These are phyloP conservation scores for Schizosaccharomyces japonicus DNA, from an alignment of 805 yeast species.

Conservation along the genomic window DNA sequence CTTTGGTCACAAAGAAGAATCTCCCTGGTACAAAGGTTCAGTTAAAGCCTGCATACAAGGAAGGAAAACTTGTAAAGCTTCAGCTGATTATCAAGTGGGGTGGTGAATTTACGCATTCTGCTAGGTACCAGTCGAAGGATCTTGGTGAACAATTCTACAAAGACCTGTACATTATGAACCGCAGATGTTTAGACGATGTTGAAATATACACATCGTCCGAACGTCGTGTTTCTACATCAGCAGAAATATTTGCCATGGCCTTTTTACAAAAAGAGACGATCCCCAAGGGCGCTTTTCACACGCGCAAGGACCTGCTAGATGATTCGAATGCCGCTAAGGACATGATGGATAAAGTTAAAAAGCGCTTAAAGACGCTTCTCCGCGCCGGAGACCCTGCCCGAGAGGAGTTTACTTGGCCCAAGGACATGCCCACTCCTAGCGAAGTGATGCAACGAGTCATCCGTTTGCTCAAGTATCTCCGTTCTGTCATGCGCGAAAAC, in stretches of 20 bases:
- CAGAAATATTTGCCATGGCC: conserved; percentile 64
- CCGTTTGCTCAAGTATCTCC: conserved; percentile 82
- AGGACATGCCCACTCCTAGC: conserved; percentile 92
- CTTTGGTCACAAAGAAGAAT: conserved; percentile 66
- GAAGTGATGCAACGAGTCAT: conserved; percentile 82
- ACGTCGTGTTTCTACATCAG: conserved; percentile 80
- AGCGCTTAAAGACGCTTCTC: conserved; percentile 76
- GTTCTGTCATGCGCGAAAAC: conserved; percentile 58
- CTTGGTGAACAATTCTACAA: conserved; percentile 90
- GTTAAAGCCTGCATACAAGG: conserved; percentile 63
- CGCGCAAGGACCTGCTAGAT: conserved; percentile 75
- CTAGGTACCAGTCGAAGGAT: conserved; percentile 79
- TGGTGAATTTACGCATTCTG: conserved; percentile 97
- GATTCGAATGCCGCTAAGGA: conserved; percentile 97
- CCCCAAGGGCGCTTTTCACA: conserved; percentile 55
- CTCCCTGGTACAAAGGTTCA: conserved; percentile 95
- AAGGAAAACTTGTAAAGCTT: conserved; percentile 62
- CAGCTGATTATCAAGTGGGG: conserved; percentile 96
- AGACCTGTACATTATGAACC: conserved; percentile 65
- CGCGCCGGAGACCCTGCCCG: conserved; percentile 95
- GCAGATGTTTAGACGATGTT: conserved; percentile 62
- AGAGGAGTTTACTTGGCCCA: conserved; percentile 95
- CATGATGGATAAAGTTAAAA: conserved; percentile 90
- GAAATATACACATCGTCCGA: conserved; percentile 79
- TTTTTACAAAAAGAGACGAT: conserved; percentile 45